Base-by-base conservation (phyloP, 106 monocot species). In the Dendrobium huoshanense region DNA sequence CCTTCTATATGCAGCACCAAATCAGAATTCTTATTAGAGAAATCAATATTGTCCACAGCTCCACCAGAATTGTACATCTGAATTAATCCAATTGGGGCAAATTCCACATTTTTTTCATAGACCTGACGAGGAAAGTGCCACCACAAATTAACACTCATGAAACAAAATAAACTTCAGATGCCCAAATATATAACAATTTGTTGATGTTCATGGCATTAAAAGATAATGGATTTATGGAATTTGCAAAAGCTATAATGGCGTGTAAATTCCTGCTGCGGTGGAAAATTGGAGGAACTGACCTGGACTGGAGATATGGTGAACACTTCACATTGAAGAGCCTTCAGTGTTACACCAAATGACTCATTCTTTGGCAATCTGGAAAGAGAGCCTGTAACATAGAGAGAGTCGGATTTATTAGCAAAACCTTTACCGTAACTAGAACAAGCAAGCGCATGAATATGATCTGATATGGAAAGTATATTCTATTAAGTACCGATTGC, bases 1-100 rank as follows among this genome's bases (percentile, higher is more conserved):
- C 88, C 88, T 80, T 65, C 75, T 27, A 88, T 58, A 27, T 27
- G 80, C 55, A 85, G 75, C 25, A 16, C 72, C 25, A 33, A 18
- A 20, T 54, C 31, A 65, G 80, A 41, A 44, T 55, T 41, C 19
- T 77, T 43, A 1, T 51, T 25, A 10, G 25, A 8, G 43, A 59
- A 83, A 5, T 82, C 77, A 5, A 85, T 54, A 15, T 31, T 79
- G 77, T 85, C 77, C 41, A 88, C 41, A 27, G 88, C 82, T 77
- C 88, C 88, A 65, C 88, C 88, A 45, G 85, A 88, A 55, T 85
- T 88, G 55, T 78, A 85, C 88, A 88, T 88, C 5, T 86, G 85
- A 24, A 86, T 67, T 7, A 88, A 78, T 75, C 88, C 85, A 41
- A 88, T 80, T 0, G 88, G 83, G 17, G 88, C 85, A 78, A 88